These are phyloP conservation scores for Neopestalotiopsis clavispora DNA, from an alignment of 2,329 filamentous ascomycete species.

Conservation along the genomic window DNA sequence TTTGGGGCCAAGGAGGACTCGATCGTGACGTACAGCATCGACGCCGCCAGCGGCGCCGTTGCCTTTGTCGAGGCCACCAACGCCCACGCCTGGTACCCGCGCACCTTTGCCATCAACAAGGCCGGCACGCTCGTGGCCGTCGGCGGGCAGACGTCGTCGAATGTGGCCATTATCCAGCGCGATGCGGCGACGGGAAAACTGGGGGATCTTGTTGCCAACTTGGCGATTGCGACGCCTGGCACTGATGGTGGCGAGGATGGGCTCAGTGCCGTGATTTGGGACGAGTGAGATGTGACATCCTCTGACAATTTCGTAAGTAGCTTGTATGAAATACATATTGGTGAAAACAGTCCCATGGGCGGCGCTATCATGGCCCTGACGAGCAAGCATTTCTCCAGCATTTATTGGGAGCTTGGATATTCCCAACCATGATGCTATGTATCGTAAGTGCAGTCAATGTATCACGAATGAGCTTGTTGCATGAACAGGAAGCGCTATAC, in stretches of 20 bases:
- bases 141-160: slow-evolving; percentile 21
- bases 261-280: slow-evolving; percentile 21
- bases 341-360: background rate
- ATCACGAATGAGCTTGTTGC: no score
- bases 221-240: slow-evolving; percentile 20
- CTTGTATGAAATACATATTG: background rate
- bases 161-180: slow-evolving; percentile 18
- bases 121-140: slow-evolving; percentile 18
- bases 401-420: no score
- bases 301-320: background rate
- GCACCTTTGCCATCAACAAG: slow-evolving; percentile 20
- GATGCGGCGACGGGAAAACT: slow-evolving; percentile 17
- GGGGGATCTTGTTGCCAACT: slow-evolving; percentile 18
- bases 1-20: slow-evolving; percentile 20
- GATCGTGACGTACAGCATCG: slow-evolving; percentile 17
- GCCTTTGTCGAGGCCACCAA: slow-evolving; percentile 15
- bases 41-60: slow-evolving; percentile 12
- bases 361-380: no score
- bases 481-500: no score
- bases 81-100: slow-evolving; percentile 19
- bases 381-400: no score
- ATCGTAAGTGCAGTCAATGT: no score
- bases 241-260: slow-evolving; percentile 22
- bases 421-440: no score
- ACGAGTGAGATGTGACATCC: slow-evolving; percentile 13